Conservation (phyloP, 176 grass and related monocot species). For the Carex pumila region DNA sequence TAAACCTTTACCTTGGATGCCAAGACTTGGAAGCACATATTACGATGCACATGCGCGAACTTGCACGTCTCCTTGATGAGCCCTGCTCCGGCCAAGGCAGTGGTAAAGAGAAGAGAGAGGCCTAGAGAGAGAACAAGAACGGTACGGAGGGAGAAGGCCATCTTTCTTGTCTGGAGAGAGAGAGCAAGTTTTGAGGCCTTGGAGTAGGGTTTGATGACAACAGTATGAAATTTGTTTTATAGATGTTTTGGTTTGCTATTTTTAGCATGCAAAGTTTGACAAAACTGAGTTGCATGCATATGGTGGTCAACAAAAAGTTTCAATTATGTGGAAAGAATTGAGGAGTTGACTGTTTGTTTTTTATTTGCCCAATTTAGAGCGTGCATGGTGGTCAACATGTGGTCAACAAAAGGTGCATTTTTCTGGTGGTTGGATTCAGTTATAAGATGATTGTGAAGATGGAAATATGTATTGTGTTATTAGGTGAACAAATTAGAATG, state of each 20-base stretch:
- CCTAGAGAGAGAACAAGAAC: conserved; percentile 16
- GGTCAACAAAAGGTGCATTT: background rate
- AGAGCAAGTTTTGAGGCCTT: conserved; percentile 10
- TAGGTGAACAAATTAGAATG: too few relatives aligned
- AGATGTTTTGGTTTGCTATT: conserved; percentile 18
- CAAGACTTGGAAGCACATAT: conserved; percentile 51
- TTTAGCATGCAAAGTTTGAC: background rate
- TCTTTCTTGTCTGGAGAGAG: conserved; percentile 2
- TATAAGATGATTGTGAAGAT: background rate
- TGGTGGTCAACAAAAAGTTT: background rate
- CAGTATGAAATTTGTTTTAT: background rate
- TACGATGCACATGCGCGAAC: conserved; percentile 27
- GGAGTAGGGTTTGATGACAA: background rate
- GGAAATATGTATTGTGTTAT: too few relatives aligned
- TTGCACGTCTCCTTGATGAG: conserved; percentile 50
- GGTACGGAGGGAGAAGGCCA: background rate
- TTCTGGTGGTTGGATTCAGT: background rate
- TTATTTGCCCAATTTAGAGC: conserved; percentile 2
- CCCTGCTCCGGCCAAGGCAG: background rate
- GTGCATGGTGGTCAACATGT: background rate
- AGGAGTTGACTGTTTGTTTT: background rate
- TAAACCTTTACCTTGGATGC: conserved; percentile 16
- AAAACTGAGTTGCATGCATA: background rate
- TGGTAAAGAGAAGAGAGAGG: conserved; percentile 35
- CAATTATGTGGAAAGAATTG: background rate